phyloP scores from a whole-genome alignment of 2,329 filamentous ascomycete genomes.

The Colletotrichum caudatum region DNA sequence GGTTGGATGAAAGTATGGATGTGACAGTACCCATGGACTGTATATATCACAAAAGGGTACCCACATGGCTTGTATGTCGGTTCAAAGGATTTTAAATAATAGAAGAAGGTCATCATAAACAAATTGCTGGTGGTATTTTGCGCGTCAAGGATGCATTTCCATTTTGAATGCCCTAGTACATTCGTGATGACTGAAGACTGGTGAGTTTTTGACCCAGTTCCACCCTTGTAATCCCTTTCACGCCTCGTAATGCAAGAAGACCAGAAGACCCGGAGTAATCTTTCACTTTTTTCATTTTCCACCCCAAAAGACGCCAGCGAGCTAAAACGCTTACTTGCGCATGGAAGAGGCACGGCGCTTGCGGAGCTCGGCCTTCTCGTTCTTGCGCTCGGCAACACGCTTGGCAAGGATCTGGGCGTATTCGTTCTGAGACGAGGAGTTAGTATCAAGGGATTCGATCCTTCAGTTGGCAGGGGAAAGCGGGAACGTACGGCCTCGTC shows the following conservation, averaged over 20 bases:
- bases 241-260: slow-evolving; percentile 57
- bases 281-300: slow-evolving; percentile 48
- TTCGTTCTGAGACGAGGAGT: slow-evolving; percentile 77
- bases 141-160: slow-evolving; percentile 49
- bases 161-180: slow-evolving; percentile 55
- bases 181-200: slow-evolving; percentile 46
- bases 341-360: slow-evolving; percentile 98
- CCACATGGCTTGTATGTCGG: background rate
- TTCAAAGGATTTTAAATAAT: background rate
- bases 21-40: no score
- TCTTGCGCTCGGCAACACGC: slow-evolving; percentile 96
- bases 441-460: slow-evolving; percentile 47
- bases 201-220: slow-evolving; percentile 14
- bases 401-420: slow-evolving; percentile 96
- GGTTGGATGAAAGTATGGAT: background rate
- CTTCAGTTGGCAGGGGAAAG: background rate
- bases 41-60: background rate
- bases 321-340: slow-evolving; percentile 76
- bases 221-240: slow-evolving; percentile 48
- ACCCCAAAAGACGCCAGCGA: slow-evolving; percentile 38
- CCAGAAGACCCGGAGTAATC: slow-evolving; percentile 51
- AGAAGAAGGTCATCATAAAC: slow-evolving; percentile 5
- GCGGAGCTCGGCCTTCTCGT: slow-evolving; percentile 90
- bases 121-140: slow-evolving; percentile 40
- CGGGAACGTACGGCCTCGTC: slow-evolving; percentile 89